phyloP scores from a whole-genome alignment of 495 filamentous ascomycete genomes.

The Xylaria castorea region DNA sequence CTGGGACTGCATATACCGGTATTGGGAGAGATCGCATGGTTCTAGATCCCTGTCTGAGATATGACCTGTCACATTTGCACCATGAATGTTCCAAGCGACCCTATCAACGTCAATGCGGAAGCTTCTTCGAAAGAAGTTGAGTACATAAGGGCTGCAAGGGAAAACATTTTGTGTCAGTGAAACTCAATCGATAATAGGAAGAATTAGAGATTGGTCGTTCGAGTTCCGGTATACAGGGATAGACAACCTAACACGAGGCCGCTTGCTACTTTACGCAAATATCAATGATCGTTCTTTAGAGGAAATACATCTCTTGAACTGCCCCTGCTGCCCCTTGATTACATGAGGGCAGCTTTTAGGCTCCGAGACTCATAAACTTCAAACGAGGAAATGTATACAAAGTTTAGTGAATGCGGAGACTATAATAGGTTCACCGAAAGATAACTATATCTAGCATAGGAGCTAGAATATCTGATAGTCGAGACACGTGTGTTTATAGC shows the following conservation, averaged over 20 bases:
- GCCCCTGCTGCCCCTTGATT: not conserved
- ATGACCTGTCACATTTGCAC: slow-evolving; percentile 5
- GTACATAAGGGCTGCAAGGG: not conserved
- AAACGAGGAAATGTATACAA: not conserved
- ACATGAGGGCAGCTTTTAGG: not conserved
- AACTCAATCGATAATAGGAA: not conserved
- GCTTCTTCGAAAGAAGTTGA: not conserved
- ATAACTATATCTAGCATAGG: not conserved
- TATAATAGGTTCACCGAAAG: not conserved
- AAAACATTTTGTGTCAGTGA: not conserved
- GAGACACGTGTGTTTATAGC: not conserved
- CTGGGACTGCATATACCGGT: slow-evolving; percentile 10
- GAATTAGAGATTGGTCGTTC: not conserved
- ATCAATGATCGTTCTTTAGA: not conserved
- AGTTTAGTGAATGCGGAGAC: not conserved
- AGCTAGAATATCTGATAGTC: not conserved
- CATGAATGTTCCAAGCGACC: slow-evolving; percentile 1
- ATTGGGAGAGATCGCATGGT: slow-evolving; percentile 12
- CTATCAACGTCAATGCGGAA: slow-evolving; percentile 7
- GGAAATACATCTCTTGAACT: not conserved
- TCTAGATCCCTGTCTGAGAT: not conserved
- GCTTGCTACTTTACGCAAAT: not conserved
- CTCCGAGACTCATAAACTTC: not conserved
- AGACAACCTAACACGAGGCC: not conserved
- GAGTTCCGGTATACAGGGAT: not conserved